These are phyloP conservation scores for Debaryomyces prosopidis DNA, from an alignment of 805 yeast species.

Conservation along the genomic window DNA sequence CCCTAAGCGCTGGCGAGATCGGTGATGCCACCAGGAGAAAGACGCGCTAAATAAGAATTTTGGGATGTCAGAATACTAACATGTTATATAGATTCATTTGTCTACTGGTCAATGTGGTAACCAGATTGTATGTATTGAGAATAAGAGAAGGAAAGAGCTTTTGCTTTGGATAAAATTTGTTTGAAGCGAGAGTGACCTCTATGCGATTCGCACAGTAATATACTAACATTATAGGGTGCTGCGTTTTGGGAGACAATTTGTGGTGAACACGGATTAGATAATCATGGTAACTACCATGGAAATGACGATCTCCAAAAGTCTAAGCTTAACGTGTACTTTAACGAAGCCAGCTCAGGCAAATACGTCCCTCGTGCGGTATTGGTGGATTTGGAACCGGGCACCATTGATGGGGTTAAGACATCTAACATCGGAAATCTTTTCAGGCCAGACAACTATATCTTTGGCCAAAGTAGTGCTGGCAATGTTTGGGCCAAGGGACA, in stretches of 20 bases:
- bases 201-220: neutral
- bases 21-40: neutral
- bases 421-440: conserved; percentile 82
- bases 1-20: conserved; percentile 1
- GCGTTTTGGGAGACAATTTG: conserved; percentile 93
- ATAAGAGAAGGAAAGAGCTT: neutral
- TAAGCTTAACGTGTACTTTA: conserved; percentile 80
- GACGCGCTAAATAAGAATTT: conserved; percentile 2
- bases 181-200: neutral
- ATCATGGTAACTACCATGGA: conserved; percentile 69
- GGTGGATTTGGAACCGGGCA: conserved; percentile 93
- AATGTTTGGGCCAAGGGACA: conserved; percentile 98
- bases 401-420: conserved; percentile 80
- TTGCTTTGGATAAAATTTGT: neutral
- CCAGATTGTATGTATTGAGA: conserved; percentile 68
- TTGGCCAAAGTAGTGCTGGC: conserved; percentile 91
- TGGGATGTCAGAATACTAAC: conserved; percentile 6
- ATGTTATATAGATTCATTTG: conserved; percentile 68
- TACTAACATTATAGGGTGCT: conserved; percentile 57
- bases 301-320: conserved; percentile 43
- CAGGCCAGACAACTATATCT: conserved; percentile 89
- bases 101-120: conserved; percentile 99
- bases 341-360: conserved; percentile 83
- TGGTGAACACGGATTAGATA: conserved; percentile 82
- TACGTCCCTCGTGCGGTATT: conserved; percentile 93